phyloP scores from a whole-genome alignment of 2,329 filamentous ascomycete species.

The Cercospora canescens region DNA sequence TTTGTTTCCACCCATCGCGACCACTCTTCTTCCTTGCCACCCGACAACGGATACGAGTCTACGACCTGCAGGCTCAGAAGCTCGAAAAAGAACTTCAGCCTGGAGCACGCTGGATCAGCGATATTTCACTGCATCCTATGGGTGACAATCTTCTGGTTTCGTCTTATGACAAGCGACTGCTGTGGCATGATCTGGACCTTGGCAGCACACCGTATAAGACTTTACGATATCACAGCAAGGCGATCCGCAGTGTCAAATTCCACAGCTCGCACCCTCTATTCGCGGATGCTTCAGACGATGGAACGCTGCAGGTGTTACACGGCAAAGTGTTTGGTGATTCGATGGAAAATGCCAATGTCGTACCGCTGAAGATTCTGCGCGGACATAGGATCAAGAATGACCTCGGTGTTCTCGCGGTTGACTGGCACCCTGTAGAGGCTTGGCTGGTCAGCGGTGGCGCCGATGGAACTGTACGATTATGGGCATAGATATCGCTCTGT shows the following conservation, averaged over 20 bases:
- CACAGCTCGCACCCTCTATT: conserved; percentile 81
- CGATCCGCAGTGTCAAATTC: conserved; percentile 85
- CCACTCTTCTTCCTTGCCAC: conserved; percentile 96
- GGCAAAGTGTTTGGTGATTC: conserved; percentile 92
- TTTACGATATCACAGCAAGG: conserved; percentile 88
- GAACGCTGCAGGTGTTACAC: conserved; percentile 93
- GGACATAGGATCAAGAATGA: conserved; percentile 86
- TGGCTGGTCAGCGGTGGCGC: conserved; percentile 95
- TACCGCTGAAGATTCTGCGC: conserved; percentile 89
- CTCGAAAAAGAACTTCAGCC: conserved; percentile 92
- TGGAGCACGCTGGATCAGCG: conserved; percentile 91
- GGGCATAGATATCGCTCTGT: conserved; percentile 51
- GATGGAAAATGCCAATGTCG: conserved; percentile 95
- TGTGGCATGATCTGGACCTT: conserved; percentile 97
- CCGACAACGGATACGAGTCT: conserved; percentile 87
- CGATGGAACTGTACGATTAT: conserved; percentile 88
- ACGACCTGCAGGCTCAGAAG: conserved; percentile 88
- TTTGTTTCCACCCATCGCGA: conserved; percentile 90
- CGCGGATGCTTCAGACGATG: conserved; percentile 93
- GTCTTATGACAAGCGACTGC: conserved; percentile 86
- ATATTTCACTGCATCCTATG: conserved; percentile 87
- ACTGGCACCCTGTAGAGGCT: conserved; percentile 93
- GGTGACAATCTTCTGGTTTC: conserved; percentile 94
- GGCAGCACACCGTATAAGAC: conserved; percentile 92
- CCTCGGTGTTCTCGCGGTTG: conserved; percentile 87